phyloP scores from a whole-genome alignment of 495 filamentous ascomycete species.

The Aspergillus funiculosus region DNA sequence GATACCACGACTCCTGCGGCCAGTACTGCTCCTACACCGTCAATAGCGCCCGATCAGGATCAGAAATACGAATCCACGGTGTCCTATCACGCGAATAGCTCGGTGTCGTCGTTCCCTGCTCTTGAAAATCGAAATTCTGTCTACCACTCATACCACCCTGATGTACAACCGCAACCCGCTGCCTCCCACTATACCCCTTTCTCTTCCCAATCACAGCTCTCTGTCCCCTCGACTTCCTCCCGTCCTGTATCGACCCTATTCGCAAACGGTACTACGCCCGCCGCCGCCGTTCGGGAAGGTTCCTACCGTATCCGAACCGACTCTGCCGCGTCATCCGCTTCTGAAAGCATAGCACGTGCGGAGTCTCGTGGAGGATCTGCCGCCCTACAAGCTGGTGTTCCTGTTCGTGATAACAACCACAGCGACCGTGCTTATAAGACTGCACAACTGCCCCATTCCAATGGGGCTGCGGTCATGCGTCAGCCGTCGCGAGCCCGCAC shows the following conservation, averaged over 20 bases:
- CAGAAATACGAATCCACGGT: constrained; percentile 14
- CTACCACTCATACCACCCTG: constrained; percentile 19
- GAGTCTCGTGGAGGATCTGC: constrained; percentile 57
- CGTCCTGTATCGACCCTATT: constrained; percentile 55
- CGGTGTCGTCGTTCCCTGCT: constrained; percentile 5
- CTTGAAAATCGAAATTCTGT: constrained; percentile 29
- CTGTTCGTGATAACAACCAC: constrained; percentile 64
- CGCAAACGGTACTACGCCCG: constrained; percentile 38
- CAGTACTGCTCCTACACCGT: constrained; percentile 20
- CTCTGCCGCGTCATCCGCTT: constrained; percentile 56
- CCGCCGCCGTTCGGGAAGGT: constrained; percentile 40
- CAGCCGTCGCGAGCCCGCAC: constrained; percentile 42
- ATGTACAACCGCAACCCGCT: constrained; percentile 22
- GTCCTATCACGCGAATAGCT: constrained; percentile 23
- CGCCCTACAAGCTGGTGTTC: constrained; percentile 58
- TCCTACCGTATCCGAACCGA: constrained; percentile 57
- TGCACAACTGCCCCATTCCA: constrained; percentile 49
- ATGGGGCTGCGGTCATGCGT: constrained; percentile 49
- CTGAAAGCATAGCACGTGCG: constrained; percentile 48
- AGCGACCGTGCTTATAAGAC: constrained; percentile 62
- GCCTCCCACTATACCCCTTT: constrained; percentile 32
- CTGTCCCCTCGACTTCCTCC: constrained; percentile 29
- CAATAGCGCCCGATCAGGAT: constrained; percentile 18
- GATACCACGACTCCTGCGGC: constrained; percentile 29
- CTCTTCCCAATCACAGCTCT: constrained; percentile 41